Evolutionary conservation across 2,329 filamentous ascomycete species (phyloP).

Genomic region (Pseudogymnoascus sp.): DNA sequence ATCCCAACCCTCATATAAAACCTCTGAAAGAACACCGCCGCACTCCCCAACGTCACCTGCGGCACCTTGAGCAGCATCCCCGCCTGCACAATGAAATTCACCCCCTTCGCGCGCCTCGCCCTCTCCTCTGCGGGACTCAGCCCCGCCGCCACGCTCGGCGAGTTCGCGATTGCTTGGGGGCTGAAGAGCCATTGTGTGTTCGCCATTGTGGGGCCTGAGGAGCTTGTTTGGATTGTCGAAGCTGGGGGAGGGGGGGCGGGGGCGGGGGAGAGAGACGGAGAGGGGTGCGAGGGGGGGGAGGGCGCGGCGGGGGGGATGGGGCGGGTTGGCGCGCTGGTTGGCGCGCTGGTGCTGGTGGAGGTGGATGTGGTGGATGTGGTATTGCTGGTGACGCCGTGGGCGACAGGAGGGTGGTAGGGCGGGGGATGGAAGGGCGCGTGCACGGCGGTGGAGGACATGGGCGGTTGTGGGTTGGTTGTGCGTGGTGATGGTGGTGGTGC

Average conservation of each 20-base stretch:
- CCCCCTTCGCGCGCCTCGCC: conserved; percentile 74
- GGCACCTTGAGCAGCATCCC: conserved; percentile 88
- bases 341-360: not conserved
- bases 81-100: conserved; percentile 94
- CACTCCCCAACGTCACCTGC: conserved; percentile 85
- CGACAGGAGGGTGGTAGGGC: not conserved
- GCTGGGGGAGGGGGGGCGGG: too few species aligned
- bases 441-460: not conserved
- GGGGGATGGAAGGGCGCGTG: not conserved
- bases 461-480: too few species aligned
- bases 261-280: conserved; percentile 8
- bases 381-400: too few species aligned
- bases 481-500: not conserved
- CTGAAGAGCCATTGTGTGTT: conserved; percentile 77
- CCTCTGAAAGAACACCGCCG: conserved; percentile 88
- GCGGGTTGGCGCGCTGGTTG: not conserved
- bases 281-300: not conserved
- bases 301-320: not conserved
- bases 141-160: conserved; percentile 78
- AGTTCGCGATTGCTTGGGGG: conserved; percentile 69
- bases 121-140: conserved; percentile 70
- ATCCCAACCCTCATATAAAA: conserved; percentile 89
- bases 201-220: not conserved
- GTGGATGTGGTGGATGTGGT: too few species aligned
- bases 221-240: too few species aligned